Percentiles rank a stretch among this genome's conserved stretches.
phyloP scores from a whole-genome alignment of 2,329 filamentous ascomycete species.

The Dryadomyces quercus-mongolicae region DNA sequence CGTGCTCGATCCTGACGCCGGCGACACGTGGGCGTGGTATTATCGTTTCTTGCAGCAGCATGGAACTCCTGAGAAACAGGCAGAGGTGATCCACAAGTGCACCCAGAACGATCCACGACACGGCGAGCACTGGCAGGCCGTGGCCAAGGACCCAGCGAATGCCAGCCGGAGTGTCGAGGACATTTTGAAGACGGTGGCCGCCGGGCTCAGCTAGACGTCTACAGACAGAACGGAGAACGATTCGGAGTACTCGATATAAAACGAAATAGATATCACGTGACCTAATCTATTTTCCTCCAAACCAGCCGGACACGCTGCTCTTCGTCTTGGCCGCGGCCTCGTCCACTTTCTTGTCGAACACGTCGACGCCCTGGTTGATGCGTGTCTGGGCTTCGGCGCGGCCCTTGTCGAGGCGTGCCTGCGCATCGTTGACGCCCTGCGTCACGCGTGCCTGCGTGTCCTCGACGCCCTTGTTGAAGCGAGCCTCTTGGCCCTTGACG shows the following conservation, averaged over 20 bases:
- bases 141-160: constrained; percentile 79
- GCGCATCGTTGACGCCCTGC: constrained; percentile 55
- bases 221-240: no score
- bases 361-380: constrained; percentile 61
- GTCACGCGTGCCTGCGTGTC: constrained; percentile 46
- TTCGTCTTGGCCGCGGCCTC: constrained; percentile 71
- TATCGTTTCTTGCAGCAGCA: constrained; percentile 88
- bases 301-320: constrained; percentile 75
- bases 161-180: constrained; percentile 65
- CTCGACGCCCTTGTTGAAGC: constrained; percentile 37
- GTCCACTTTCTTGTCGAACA: constrained; percentile 74
- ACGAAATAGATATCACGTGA: no score
- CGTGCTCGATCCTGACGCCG: constrained; percentile 71
- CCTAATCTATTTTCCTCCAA: constrained; percentile 45
- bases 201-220: constrained; percentile 17
- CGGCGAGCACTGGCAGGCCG: constrained; percentile 79
- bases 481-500: constrained; percentile 50
- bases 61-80: constrained; percentile 85
- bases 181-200: constrained; percentile 67
- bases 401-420: background rate
- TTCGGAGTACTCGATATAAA: no score
- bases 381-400: constrained; percentile 43
- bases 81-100: constrained; percentile 72
- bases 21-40: constrained; percentile 98
- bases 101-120: constrained; percentile 76